Evolutionary conservation across 78 protist species (phyloP), one percentile per base, ranked within the genome.

Genomic region (Dictyostelium brefeldianum): DNA sequence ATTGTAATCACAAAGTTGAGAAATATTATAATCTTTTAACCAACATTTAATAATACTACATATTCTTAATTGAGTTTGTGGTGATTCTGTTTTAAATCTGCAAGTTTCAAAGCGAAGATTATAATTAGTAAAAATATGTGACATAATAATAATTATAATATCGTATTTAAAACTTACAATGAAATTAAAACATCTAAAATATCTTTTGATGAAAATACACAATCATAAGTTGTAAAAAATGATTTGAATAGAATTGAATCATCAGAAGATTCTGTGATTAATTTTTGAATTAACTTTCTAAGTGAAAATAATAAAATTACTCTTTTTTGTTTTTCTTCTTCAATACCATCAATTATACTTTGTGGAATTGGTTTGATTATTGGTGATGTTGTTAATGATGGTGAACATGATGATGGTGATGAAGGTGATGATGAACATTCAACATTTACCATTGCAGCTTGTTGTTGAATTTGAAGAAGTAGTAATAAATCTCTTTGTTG

Each of bases 21-120:
- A 78, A 22, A 87, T 87, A 78, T 56, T 62, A 87, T 77, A 77
- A 77, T 77, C 75, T 65, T 74, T 64, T 87, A 87, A 50, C 93
- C 93, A 87, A 64, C 54, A 57, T 77, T 57, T 87, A 57, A 87
- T 20, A n/a, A 87, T 87, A 75, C 54, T 87, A 64, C 83, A 87
- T 36, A 87, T 87, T 77, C 93, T 87, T 53, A 87, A 59, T 77
- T 87, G 83, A 20, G 54, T 59, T 77, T 87, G 93, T 77, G 93
- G 93, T 59, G 83, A 75, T 77, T 87, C 93, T n/a, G 36, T 62
- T 64, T 87, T 74, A 31, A 77, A 87, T 27, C 93, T 82, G 31
- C 0, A 77, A 1, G 29, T 57, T n/a, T n/a, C n/a, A n/a, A n/a
- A n/a, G n/a, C n/a, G n/a, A 10, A 12, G 25, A 59, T n/a, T 41